Evolutionary conservation across 192 early-diverging fungal species (phyloP), one percentile per base, ranked within the genome.

Genomic region (Rhizoclosmatium sp.): DNA sequence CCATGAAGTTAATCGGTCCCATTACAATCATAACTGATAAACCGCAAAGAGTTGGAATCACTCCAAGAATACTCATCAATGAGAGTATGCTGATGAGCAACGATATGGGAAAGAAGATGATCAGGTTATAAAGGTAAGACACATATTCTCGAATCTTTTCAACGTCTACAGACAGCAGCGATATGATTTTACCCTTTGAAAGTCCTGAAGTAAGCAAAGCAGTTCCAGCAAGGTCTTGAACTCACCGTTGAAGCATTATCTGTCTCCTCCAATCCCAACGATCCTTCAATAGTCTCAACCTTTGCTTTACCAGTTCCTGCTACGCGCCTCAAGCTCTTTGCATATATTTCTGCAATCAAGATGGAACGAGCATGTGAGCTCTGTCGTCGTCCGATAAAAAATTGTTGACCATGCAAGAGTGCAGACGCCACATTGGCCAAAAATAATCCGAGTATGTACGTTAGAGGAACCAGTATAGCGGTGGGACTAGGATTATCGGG

Each of bases 141-240:
- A 76, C 10, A 31, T 77, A 83, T 44, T 80, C 75, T 19, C 85
- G 70, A 45, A 87, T 80, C 40, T 78, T 81, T 67, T 82, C 80
- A 23, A 83, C 76, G 75, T 87, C 86, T 3, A 82, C 84, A 47
- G 82, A 84, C 76, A 87, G 82, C 46, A 87, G 67, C 3, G 86
- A 85, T 0, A 87, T 81, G 47, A 85, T 85, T 69, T 87, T 87
- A 3, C 86, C 86, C 75, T 76, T n/a, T 31, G 47, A 21, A 42
- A 58, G 39, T 65, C 31, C 0, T 16, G 12, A 65, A 65, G 12
- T 65, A 21, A 58, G n/a, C 56, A 0, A 58, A 58, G 31, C 31
- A 31, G 31, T 31, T 0, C 31, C 31, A 31, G 31, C 0, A 31
- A 31, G 0, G 51, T 54, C 0, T 12, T 12, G 51, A 0, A 7